Percentiles rank a stretch among this genome's conserved stretches.
Evolutionary conservation across 2,329 filamentous ascomycete genomes (phyloP).

Genomic region (Cytospora chrysosperma): DNA sequence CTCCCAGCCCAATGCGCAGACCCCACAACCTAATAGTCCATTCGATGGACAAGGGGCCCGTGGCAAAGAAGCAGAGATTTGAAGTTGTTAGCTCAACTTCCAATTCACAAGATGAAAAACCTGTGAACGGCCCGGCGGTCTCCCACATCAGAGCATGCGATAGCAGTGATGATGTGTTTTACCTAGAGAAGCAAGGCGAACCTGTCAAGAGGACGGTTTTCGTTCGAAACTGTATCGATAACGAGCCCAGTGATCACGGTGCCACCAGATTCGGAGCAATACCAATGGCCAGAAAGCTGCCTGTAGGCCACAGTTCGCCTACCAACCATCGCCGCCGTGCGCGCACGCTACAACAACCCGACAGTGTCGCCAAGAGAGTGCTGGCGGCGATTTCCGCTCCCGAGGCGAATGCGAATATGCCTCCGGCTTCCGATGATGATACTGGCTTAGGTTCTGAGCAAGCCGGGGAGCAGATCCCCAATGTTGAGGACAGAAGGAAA

Average conservation of each 20-base stretch:
- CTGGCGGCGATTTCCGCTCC: neutral
- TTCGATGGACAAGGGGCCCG: neutral
- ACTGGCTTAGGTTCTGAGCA: neutral
- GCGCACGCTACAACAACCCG: neutral
- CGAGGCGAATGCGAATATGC: neutral
- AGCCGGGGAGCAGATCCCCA: neutral
- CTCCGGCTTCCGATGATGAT: neutral
- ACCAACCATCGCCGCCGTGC: neutral
- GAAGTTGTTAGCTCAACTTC: neutral
- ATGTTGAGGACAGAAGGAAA: neutral
- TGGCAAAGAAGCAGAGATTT: slow-evolving; percentile 3
- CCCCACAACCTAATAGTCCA: neutral
- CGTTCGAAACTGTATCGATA: neutral
- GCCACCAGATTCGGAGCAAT: neutral
- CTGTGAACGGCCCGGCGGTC: neutral
- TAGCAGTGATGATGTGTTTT: slow-evolving; percentile 13
- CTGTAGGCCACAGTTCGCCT: neutral
- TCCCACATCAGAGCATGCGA: neutral
- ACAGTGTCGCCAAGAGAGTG: neutral
- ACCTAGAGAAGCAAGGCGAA: neutral
- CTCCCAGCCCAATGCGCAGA: neutral
- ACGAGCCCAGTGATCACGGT: neutral
- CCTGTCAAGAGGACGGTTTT: neutral
- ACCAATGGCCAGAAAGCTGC: neutral
- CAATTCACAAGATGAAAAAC: too few species aligned